Evolutionary conservation across 2,329 filamentous ascomycete genomes (phyloP).

Genomic region (Aureobasidium vineae): DNA sequence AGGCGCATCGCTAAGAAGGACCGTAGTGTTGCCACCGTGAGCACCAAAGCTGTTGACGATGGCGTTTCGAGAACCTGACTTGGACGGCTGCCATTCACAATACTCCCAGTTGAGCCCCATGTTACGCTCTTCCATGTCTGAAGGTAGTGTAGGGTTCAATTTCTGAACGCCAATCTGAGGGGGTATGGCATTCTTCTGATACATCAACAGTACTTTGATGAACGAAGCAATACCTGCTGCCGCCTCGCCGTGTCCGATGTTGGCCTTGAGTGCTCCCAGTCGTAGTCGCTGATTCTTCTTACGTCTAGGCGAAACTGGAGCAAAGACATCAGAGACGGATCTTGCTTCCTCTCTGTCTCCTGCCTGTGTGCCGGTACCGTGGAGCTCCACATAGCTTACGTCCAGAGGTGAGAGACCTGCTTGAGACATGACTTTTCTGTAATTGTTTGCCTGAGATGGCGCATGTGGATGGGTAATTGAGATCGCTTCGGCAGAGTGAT

Average conservation of each 20-base stretch:
- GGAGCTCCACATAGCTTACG: constrained; percentile 36
- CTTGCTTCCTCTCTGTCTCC: constrained; percentile 36
- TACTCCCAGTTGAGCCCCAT: neutral
- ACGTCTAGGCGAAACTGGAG: constrained; percentile 17
- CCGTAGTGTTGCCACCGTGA: constrained; percentile 67
- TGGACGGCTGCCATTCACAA: neutral
- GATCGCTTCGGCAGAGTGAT: constrained; percentile 33
- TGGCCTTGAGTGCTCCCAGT: constrained; percentile 34
- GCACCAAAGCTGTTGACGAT: constrained; percentile 68
- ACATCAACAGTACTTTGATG: constrained; percentile 64
- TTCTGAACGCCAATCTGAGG: constrained; percentile 67
- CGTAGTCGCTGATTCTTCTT: neutral
- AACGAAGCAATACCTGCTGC: constrained; percentile 52
- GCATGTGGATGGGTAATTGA: constrained; percentile 36
- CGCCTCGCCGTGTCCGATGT: constrained; percentile 36
- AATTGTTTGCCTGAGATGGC: constrained; percentile 30
- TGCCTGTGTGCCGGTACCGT: constrained; percentile 40
- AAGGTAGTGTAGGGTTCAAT: constrained; percentile 52
- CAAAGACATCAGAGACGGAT: constrained; percentile 31
- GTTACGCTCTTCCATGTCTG: constrained; percentile 19
- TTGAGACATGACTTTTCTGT: constrained; percentile 29
- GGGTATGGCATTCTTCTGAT: constrained; percentile 61
- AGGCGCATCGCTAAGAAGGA: constrained; percentile 64
- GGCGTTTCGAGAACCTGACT: constrained; percentile 39
- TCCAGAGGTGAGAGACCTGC: constrained; percentile 33